Evolutionary conservation across 1,284 basidiomycete species (phyloP).

Genomic region (Ustilago loliicola): DNA sequence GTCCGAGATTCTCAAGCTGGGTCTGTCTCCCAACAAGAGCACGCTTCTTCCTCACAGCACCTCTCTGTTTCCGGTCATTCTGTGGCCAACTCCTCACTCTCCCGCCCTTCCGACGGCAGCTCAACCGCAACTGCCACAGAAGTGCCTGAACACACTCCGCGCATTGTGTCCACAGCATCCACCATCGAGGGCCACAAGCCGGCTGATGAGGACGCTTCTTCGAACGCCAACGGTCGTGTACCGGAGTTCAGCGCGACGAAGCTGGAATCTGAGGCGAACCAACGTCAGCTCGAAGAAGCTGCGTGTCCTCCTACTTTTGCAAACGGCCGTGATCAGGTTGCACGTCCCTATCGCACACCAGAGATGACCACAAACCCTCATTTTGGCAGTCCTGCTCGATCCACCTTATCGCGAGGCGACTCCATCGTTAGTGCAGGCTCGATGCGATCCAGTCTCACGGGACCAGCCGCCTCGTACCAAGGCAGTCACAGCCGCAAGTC

Average conservation of each 20-base stretch:
- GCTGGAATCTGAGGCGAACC: not conserved
- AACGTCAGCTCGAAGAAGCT: not conserved
- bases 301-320: not conserved
- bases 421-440: conserved; percentile 25
- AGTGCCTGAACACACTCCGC: conserved; percentile 13
- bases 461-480: conserved; percentile 21
- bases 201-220: not conserved
- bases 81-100: conserved; percentile 9
- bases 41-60: conserved; percentile 10
- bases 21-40: not conserved
- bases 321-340: not conserved
- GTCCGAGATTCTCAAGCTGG: not conserved
- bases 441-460: conserved; percentile 24
- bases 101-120: conserved; percentile 28
- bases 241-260: not conserved
- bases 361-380: conserved; percentile 21
- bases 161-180: conserved; percentile 35
- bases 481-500: conserved; percentile 39
- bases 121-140: conserved; percentile 34
- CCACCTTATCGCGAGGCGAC: conserved; percentile 25
- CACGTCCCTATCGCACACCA: conserved; percentile 23
- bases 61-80: conserved; percentile 25
- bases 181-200: conserved; percentile 22
- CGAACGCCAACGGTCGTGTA: not conserved
- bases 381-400: conserved; percentile 26